phyloP scores from a whole-genome alignment of 2,329 filamentous ascomycete genomes.

The Boeremia lycopersici region DNA sequence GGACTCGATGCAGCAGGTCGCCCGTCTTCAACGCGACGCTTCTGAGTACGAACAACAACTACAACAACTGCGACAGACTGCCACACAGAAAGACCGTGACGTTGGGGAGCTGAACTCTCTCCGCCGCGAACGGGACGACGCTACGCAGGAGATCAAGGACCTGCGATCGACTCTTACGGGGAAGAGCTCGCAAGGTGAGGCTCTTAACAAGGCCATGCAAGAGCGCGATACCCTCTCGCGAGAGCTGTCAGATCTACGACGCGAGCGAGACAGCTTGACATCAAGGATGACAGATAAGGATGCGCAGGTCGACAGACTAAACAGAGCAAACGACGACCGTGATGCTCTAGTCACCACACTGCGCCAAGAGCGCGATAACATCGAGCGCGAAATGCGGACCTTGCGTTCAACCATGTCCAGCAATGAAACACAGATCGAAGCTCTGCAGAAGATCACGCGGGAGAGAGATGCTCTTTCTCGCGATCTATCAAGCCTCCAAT shows the following conservation, averaged over 20 bases:
- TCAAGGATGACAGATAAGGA: constrained; percentile 38
- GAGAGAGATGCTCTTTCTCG: constrained; percentile 40
- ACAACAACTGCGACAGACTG: constrained; percentile 37
- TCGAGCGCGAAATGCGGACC: constrained; percentile 31
- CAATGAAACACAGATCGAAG: constrained; percentile 44
- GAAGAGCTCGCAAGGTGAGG: constrained; percentile 40
- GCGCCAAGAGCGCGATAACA: constrained; percentile 33
- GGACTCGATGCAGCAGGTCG: constrained; percentile 43
- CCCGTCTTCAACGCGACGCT: constrained; percentile 37
- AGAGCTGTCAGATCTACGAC: constrained; percentile 39
- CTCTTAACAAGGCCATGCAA: constrained; percentile 36
- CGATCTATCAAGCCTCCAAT: constrained; percentile 39
- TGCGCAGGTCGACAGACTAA: constrained; percentile 38
- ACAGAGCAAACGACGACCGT: constrained; percentile 36
- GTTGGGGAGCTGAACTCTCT: constrained; percentile 34
- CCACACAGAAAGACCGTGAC: constrained; percentile 40
- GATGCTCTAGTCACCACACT: constrained; percentile 38
- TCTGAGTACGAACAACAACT: constrained; percentile 41
- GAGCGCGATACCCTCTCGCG: constrained; percentile 37
- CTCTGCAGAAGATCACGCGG: constrained; percentile 41
- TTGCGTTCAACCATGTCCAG: constrained; percentile 36
- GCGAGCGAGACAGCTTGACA: constrained; percentile 36
- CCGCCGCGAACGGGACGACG: constrained; percentile 42
- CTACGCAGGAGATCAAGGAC: constrained; percentile 39
- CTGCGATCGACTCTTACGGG: constrained; percentile 37